A percentile compares a stretch with the other conserved stretches of the same genome.
Conservation (phyloP, 768 basidiomycete genomes). For the Lentinula aciculospora region DNA sequence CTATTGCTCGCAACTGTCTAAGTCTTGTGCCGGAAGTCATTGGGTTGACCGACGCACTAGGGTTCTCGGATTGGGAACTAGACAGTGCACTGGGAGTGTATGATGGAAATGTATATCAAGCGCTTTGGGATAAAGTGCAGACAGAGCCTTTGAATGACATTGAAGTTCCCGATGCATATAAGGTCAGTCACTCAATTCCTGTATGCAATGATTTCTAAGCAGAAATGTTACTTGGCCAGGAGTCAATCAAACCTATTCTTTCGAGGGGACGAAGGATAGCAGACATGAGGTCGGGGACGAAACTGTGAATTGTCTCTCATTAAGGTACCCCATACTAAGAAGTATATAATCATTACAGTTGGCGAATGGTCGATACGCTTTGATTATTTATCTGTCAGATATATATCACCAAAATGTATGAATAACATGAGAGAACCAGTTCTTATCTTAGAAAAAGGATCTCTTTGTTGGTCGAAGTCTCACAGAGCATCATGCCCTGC, state of each 20-base stretch:
- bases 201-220: background rate
- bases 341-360: too few relatives aligned
- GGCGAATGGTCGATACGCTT: too few relatives aligned
- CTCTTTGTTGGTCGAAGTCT: too few relatives aligned
- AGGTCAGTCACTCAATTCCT: conserved; percentile 26
- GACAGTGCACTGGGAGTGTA: conserved; percentile 63
- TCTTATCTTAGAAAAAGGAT: too few relatives aligned
- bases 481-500: too few relatives aligned
- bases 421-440: too few relatives aligned
- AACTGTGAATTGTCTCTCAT: conserved; percentile 25
- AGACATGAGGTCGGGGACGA: conserved; percentile 17
- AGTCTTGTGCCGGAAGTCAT: conserved; percentile 59
- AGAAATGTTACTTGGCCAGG: conserved; percentile 14
- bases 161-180: conserved; percentile 49
- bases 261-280: conserved; percentile 37
- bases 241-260: conserved; percentile 49
- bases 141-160: conserved; percentile 53
- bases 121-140: conserved; percentile 55
- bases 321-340: too few relatives aligned
- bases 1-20: conserved; percentile 42
- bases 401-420: too few relatives aligned
- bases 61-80: conserved; percentile 70
- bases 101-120: conserved; percentile 63
- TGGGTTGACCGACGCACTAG: conserved; percentile 68
- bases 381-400: too few relatives aligned